Percentiles rank a stretch among this genome's conserved stretches.
phyloP scores from a whole-genome alignment of 73 alveolate genomes.

The Blepharisma japonicum region DNA sequence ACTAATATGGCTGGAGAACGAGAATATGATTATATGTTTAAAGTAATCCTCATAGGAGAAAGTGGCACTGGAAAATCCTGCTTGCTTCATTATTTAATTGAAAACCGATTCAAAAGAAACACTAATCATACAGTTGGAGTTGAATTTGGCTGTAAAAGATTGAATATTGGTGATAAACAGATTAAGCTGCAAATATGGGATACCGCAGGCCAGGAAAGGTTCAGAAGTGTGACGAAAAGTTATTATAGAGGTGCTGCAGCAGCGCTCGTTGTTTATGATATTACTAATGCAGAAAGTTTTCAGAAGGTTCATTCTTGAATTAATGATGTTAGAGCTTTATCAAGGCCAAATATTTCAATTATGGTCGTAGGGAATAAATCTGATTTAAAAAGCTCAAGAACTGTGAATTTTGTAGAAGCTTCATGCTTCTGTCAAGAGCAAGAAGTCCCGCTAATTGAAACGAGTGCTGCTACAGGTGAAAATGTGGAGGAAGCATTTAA shows the following conservation, averaged over 20 bases:
- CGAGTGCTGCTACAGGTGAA: constrained; percentile 72
- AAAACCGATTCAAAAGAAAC: constrained; percentile 43
- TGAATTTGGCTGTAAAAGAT: constrained; percentile 76
- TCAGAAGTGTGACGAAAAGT: constrained; percentile 77
- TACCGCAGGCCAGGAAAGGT: constrained; percentile 90
- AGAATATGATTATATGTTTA: constrained; percentile 48
- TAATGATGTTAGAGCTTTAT: constrained; percentile 71
- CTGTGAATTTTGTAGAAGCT: constrained; percentile 45
- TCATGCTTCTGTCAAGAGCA: constrained; percentile 15
- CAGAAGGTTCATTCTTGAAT: constrained; percentile 65
- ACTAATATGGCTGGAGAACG: not conserved
- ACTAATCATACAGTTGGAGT: constrained; percentile 78
- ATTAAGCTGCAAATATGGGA: constrained; percentile 88
- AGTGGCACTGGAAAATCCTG: constrained; percentile 58
- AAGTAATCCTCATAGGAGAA: constrained; percentile 56
- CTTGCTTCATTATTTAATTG: constrained; percentile 41
- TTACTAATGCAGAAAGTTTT: constrained; percentile 70
- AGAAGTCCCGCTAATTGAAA: constrained; percentile 44
- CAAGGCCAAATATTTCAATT: constrained; percentile 69
- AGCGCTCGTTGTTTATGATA: constrained; percentile 74
- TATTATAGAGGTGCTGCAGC: constrained; percentile 90
- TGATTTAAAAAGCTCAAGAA: constrained; percentile 57
- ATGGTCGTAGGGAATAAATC: constrained; percentile 77
- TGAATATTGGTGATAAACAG: constrained; percentile 61
- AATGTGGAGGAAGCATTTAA: constrained; percentile 58